Evolutionary conservation across 169 alveolate species (phyloP), one percentile per base, ranked within the genome.

Genomic region (Plasmodium yoelii): DNA sequence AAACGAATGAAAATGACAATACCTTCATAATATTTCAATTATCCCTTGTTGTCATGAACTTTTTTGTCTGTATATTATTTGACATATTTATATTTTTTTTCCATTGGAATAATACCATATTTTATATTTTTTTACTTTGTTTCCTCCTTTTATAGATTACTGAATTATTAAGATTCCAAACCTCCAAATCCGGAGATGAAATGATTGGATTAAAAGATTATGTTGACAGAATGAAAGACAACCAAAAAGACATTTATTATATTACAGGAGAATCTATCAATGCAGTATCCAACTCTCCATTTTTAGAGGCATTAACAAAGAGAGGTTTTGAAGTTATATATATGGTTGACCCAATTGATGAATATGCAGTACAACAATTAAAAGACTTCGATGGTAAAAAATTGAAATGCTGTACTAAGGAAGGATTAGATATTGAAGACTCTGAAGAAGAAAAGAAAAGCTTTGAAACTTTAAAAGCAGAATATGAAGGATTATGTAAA

Each of bases 331-430:
- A 99, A 94, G 99, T 98, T 87, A 94, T 99, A 47, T 99, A 97
- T 97, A 97, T 99, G 99, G 97, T 98, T 73, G 99, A 99, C 94
- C 99, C 99, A 55, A 99, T 99, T 91, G 99, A 99, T 94, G 99
- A 99, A 93, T 99, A 99, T 94, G 98, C 98, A 70, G 99, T 99
- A 68, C 99, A 98, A 94, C 99, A 99, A 94, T 94, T 99, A 80
- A 98, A 98, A 94, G 98, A 97, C 59, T 99, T 96, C 82, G 99
- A 98, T 72, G 99, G 99, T 72, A 98, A 98, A 97, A 98, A 98
- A 93, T 96, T 99, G 71, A 97, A 96, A 94, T 96, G 98, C 90
- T 96, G 98, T 94, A 97, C 99, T 47, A 99, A 98, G 97, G 99
- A 99, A 95, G 99, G 99, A 49, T 95, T 97, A 61, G 97, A 96